These are phyloP conservation scores for Funneliformis geosporum DNA, from an alignment of 192 early-diverging fungal genomes.

Conservation along the genomic window DNA sequence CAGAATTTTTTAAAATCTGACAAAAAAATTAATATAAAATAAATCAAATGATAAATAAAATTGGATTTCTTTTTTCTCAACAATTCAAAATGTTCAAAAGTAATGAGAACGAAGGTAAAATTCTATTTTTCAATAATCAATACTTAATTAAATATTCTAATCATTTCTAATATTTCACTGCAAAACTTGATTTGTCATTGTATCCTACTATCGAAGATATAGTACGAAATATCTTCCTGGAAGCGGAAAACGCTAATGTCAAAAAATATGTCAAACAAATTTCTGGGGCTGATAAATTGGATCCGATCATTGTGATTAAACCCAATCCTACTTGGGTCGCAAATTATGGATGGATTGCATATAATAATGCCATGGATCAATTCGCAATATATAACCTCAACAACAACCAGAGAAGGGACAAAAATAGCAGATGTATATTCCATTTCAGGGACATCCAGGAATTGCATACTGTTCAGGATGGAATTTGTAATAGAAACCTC, in stretches of 20 bases:
- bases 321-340: not conserved
- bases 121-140: conserved; percentile 10
- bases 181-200: no score
- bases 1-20: no score
- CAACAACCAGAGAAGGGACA: not conserved
- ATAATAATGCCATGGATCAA: not conserved
- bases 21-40: no score
- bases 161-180: not conserved
- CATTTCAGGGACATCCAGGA: conserved; percentile 2
- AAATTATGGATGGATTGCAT: not conserved
- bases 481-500: not conserved
- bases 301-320: not conserved
- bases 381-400: not conserved
- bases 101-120: no score
- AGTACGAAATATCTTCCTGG: conserved; percentile 6
- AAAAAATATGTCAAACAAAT: conserved; percentile 15
- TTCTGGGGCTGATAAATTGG: conserved; percentile 8
- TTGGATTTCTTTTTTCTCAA: no score
- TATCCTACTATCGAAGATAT: conserved; percentile 14
- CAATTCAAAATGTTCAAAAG: no score
- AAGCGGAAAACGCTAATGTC: not conserved
- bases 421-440: conserved; percentile 5
- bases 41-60: no score
- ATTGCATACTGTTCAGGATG: conserved; percentile 1
- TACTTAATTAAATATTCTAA: not conserved